These are phyloP conservation scores for Arabidopsis arenosa DNA, from an alignment of 345 rosid genomes.

Conservation along the genomic window DNA sequence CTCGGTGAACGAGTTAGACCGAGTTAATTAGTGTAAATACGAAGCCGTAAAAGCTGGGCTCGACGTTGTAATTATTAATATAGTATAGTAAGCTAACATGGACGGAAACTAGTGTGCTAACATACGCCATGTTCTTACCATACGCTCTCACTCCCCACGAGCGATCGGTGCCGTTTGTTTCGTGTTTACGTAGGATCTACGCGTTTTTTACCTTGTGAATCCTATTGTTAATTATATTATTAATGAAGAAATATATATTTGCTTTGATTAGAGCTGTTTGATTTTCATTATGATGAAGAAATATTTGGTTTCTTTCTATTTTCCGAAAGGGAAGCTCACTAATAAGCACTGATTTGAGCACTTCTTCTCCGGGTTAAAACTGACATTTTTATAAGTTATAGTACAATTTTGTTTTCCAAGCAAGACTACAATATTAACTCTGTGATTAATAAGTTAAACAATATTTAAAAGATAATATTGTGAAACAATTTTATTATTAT, in stretches of 20 bases:
- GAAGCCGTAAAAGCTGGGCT: slow-evolving; percentile 13
- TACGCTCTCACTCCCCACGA: slow-evolving; percentile 18
- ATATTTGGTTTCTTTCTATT: no score
- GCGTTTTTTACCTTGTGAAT: slow-evolving; percentile 35
- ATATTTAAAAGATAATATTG: no score
- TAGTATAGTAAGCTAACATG: slow-evolving; percentile 25
- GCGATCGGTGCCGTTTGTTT: slow-evolving; percentile 14
- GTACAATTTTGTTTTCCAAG: no score
- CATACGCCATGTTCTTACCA: slow-evolving; percentile 29
- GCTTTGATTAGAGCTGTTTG: not conserved
- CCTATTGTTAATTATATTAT: slow-evolving; percentile 14
- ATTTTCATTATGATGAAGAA: no score
- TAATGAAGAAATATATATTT: not conserved
- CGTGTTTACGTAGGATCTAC: slow-evolving; percentile 37
- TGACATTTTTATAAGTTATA: no score
- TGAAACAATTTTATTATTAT: no score
- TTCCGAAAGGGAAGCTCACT: no score
- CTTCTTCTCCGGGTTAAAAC: no score
- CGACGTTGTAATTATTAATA: slow-evolving; percentile 2
- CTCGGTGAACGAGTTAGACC: slow-evolving; percentile 31
- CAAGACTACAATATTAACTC: no score
- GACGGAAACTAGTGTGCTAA: slow-evolving; percentile 36
- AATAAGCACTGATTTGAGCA: no score
- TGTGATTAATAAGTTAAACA: no score
- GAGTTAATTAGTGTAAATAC: slow-evolving; percentile 29